Base-by-base conservation (phyloP, 176 grass and related monocot genomes). In the Urochloa ruziziensis region DNA sequence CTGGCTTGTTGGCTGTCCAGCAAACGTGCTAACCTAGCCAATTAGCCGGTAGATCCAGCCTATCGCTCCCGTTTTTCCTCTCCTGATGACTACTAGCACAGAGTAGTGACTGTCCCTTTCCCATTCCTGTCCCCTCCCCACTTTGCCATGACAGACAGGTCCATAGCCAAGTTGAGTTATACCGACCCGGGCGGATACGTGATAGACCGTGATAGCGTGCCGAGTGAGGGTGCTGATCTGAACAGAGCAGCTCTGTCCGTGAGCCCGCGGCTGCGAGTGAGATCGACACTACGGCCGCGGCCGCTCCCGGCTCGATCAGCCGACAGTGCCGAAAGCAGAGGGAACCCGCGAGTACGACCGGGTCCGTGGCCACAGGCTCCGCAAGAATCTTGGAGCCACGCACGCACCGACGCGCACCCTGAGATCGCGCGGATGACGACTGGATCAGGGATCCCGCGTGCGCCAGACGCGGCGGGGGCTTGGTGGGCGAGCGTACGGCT, bases 91-190 rank as follows among this genome's bases (percentile, higher is more conserved):
- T 70, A 2, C n/a, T n/a, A n/a, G n/a, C n/a, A 1, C 27, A 16
- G 75, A 36, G 49, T 59, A 40, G 82, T 85, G 88, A 44, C 43
- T 2, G 78, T 81, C 77, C 10, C 71, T 89, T 75, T 85, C 87
- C 18, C 3, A 32, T 4, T 13, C 30, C n/a, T 58, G 7, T 24
- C 4, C 15, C 5, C 19, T 24, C 66, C 32, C 36, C 13, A 10
- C 81, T 85, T 89, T 75, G 42, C 6, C 70, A 0, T 81, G 77
- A 44, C 51, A 69, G 69, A 53, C 68, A 70, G 69, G 13, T 24
- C 35, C 10, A 80, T 54, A 0, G 12, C 83, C 70, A 6, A 90
- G 88, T 90, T 77, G 88, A 28, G 88, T 90, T 90, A 30, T 90
- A 86, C 88, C 88, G 67, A 40, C 24, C 63, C 60, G 5, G 67